phyloP scores from a whole-genome alignment of 208 protist species.

The Crithidia thermophila region DNA sequence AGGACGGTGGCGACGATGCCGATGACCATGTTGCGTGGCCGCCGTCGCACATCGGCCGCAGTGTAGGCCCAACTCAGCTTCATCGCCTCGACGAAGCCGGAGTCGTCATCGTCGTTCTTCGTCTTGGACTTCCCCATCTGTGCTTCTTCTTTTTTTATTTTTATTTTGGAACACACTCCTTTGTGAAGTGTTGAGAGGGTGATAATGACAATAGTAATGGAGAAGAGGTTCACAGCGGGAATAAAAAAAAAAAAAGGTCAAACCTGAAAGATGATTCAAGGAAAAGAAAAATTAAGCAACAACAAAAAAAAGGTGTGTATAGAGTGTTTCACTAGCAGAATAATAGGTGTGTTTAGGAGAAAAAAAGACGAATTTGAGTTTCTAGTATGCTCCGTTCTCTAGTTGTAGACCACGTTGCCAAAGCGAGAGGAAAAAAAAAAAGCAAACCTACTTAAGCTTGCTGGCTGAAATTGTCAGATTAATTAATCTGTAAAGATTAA shows the following conservation, averaged over 20 bases:
- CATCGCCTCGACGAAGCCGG: conserved; percentile 22
- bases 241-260: background rate
- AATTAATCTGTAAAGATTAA: no score
- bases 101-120: background rate
- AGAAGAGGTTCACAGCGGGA: background rate
- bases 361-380: no score
- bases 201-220: background rate
- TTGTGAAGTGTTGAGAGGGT: no score
- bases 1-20: conserved; percentile 61
- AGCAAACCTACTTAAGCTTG: no score
- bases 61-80: conserved; percentile 56
- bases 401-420: no score
- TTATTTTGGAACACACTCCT: no score
- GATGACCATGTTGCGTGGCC: conserved; percentile 67
- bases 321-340: no score
- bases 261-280: background rate
- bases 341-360: background rate
- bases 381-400: no score
- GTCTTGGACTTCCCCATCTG: conserved; percentile 2
- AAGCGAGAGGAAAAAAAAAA: conserved; percentile 7
- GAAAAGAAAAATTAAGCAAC: background rate
- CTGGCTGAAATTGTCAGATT: no score
- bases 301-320: background rate
- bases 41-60: conserved; percentile 44
- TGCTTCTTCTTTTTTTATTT: background rate